phyloP scores from a whole-genome alignment of 805 yeast genomes.

The Ogataea parapolymorpha region DNA sequence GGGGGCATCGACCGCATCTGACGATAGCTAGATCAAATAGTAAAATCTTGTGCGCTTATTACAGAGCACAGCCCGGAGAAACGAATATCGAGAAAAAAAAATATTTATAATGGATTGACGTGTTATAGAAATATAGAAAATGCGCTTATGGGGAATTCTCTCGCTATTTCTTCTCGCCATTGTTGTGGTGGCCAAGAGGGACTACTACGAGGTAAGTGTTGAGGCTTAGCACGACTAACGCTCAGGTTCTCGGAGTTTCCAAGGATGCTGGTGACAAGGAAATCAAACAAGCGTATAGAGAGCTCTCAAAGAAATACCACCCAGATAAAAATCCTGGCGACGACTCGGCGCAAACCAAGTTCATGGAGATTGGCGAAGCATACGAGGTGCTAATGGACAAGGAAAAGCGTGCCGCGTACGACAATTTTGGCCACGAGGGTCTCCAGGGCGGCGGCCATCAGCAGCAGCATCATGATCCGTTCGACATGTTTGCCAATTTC shows the following conservation, averaged over 20 bases:
- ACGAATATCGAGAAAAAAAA: conserved; percentile 1
- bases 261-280: conserved; percentile 72
- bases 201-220: conserved; percentile 35
- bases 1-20: conserved; percentile 35
- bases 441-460: conserved; percentile 49
- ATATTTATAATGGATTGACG: conserved; percentile 11
- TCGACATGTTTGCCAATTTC: conserved; percentile 62
- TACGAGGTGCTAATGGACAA: conserved; percentile 78
- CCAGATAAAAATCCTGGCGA: conserved; percentile 91
- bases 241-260: conserved; percentile 60
- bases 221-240: background rate
- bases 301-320: conserved; percentile 79
- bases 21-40: conserved; percentile 7
- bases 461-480: conserved; percentile 32
- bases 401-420: conserved; percentile 67
- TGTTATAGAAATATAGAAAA: conserved; percentile 6
- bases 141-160: conserved; percentile 4
- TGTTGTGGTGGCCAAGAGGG: conserved; percentile 34
- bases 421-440: conserved; percentile 75
- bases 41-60: conserved; percentile 11
- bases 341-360: conserved; percentile 79
- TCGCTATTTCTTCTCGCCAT: conserved; percentile 2
- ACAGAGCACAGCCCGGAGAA: conserved; percentile 10
- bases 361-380: conserved; percentile 90
- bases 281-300: conserved; percentile 81